A percentile compares a stretch with the other conserved stretches of the same genome.
These are phyloP conservation scores for Lindgomyces ingoldianus DNA, from an alignment of 495 filamentous ascomycete species.

Conservation along the genomic window DNA sequence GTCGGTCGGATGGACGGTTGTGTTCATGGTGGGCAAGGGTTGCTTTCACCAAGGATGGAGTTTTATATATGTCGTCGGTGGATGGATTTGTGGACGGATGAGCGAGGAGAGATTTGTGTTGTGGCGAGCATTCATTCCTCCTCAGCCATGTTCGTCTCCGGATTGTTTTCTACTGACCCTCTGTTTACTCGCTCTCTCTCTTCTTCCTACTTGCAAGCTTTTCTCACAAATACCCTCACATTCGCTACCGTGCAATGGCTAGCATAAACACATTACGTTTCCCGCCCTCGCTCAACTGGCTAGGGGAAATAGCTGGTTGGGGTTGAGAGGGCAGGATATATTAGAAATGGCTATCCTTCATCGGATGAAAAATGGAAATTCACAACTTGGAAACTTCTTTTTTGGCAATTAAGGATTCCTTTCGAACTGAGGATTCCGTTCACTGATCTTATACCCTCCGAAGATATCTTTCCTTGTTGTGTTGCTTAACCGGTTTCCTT, in stretches of 20 bases:
- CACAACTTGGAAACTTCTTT: neutral
- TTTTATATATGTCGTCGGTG: neutral
- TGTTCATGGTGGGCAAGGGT: neutral
- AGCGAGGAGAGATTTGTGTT: neutral
- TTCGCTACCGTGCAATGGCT: conserved; percentile 9
- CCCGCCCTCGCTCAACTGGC: neutral
- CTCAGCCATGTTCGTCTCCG: no score
- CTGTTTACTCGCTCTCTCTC: neutral
- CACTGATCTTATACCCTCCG: no score
- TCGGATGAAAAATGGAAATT: conserved; percentile 22
- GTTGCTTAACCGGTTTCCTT: no score
- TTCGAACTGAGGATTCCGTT: no score
- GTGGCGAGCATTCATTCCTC: no score
- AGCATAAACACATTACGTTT: neutral
- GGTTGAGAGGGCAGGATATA: neutral
- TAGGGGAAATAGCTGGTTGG: neutral
- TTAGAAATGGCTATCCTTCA: conserved; percentile 26
- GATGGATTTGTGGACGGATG: neutral
- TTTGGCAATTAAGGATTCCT: no score
- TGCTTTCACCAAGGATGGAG: neutral
- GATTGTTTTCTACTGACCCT: neutral
- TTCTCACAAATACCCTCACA: conserved; percentile 9
- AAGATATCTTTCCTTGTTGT: no score
- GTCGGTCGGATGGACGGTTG: neutral
- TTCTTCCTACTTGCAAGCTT: neutral